Percentiles rank a stretch among this genome's conserved stretches.
These are phyloP conservation scores for Floccularia luteovirens DNA, from an alignment of 768 basidiomycete genomes.

Conservation along the genomic window DNA sequence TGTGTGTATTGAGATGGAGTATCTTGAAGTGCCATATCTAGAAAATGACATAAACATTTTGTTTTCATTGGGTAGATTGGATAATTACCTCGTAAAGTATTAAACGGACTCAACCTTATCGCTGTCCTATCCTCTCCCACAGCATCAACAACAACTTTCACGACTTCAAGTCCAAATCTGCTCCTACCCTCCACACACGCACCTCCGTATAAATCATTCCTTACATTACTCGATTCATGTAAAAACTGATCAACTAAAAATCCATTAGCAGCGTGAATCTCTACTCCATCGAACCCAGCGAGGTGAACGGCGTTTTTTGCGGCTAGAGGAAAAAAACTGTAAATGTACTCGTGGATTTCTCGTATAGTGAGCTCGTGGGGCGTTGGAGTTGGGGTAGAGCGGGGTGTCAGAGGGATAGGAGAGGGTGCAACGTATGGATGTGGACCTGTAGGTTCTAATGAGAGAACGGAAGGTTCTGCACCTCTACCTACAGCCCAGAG, in stretches of 20 bases:
- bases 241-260: slow-evolving; percentile 42
- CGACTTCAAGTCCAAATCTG: slow-evolving; percentile 40
- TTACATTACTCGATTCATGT: slow-evolving; percentile 31
- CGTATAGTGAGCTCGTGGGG: slow-evolving; percentile 27
- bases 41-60: slow-evolving; percentile 2
- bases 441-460: slow-evolving; percentile 11
- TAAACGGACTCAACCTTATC: slow-evolving; percentile 37
- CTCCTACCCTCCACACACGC: slow-evolving; percentile 37
- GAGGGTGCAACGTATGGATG: slow-evolving; percentile 17
- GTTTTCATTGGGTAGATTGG: neutral
- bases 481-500: slow-evolving; percentile 42
- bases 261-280: slow-evolving; percentile 19
- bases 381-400: neutral
- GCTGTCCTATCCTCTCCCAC: slow-evolving; percentile 37
- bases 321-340: slow-evolving; percentile 29
- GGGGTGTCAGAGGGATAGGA: slow-evolving; percentile 8
- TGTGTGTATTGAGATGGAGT: slow-evolving; percentile 27
- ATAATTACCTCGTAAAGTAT: slow-evolving; percentile 19
- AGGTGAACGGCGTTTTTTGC: slow-evolving; percentile 31
- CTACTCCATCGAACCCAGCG: slow-evolving; percentile 50
- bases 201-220: slow-evolving; percentile 55
- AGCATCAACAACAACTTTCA: slow-evolving; percentile 31
- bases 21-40: slow-evolving; percentile 26
- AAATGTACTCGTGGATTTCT: slow-evolving; percentile 32
- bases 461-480: slow-evolving; percentile 12